phyloP scores from a whole-genome alignment of 352 stramenopile species.

The Phytopythium cucurbitacearum region DNA sequence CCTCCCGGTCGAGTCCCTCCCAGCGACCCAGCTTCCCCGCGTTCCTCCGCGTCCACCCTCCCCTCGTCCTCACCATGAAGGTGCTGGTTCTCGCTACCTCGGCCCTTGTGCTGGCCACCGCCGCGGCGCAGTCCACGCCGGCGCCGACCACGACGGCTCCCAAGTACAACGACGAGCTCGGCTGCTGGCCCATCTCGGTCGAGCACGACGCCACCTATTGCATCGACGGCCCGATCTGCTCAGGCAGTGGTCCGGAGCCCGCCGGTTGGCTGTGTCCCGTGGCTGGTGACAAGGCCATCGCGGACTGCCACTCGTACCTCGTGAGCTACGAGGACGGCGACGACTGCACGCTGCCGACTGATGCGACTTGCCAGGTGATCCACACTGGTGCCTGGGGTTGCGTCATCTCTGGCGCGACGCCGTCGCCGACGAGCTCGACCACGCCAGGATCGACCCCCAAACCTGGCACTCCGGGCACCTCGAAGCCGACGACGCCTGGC shows the following conservation, averaged over 20 bases:
- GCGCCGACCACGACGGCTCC: conserved; percentile 9
- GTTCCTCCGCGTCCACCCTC: too few relatives aligned
- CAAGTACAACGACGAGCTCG: conserved; percentile 20
- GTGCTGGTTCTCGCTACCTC: conserved; percentile 15
- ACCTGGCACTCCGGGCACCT: too few relatives aligned
- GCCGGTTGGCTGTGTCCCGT: conserved; percentile 29
- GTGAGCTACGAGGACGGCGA: conserved; percentile 38
- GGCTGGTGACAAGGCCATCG: conserved; percentile 30
- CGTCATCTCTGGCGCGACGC: conserved; percentile 16
- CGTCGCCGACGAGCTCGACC: too few relatives aligned
- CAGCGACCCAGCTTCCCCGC: background rate
- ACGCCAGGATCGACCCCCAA: too few relatives aligned
- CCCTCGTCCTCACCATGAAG: conserved; percentile 13
- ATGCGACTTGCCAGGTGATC: conserved; percentile 57
- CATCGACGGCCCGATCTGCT: conserved; percentile 43
- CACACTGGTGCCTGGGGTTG: conserved; percentile 71
- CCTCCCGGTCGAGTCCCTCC: background rate
- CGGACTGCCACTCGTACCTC: conserved; percentile 47
- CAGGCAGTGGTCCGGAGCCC: conserved; percentile 18
- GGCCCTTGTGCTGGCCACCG: conserved; percentile 6
- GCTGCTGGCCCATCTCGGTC: conserved; percentile 30
- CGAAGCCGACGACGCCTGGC: too few relatives aligned
- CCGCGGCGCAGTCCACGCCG: conserved; percentile 7
- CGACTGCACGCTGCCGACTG: conserved; percentile 42
- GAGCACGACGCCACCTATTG: conserved; percentile 49